A percentile compares a stretch with the other conserved stretches of the same genome.
Evolutionary conservation across 2,329 filamentous ascomycete species (phyloP).

Genomic region (Meredithiella fracta): DNA sequence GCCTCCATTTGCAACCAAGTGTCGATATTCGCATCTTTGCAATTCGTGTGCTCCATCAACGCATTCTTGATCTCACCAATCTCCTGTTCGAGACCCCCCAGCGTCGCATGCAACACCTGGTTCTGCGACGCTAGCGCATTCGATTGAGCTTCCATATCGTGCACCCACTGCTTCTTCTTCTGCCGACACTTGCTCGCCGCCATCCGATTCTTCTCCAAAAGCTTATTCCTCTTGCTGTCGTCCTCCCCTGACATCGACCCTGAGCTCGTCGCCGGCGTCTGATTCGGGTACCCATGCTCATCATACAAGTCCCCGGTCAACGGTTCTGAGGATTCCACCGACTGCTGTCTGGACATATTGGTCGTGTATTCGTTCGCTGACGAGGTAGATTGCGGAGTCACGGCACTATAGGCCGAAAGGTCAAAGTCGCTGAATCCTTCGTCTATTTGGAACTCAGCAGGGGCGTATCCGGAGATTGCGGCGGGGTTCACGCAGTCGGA

Average conservation of each 20-base stretch:
- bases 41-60: constrained; percentile 35
- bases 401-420: neutral
- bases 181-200: constrained; percentile 60
- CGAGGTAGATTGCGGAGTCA: neutral
- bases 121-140: constrained; percentile 29
- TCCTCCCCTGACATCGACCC: neutral
- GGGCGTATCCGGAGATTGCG: neutral
- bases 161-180: constrained; percentile 43
- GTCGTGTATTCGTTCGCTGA: neutral
- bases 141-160: constrained; percentile 32
- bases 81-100: constrained; percentile 27
- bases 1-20: constrained; percentile 38
- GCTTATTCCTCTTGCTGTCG: constrained; percentile 23
- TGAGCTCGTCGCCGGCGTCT: neutral
- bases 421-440: neutral
- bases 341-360: neutral
- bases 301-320: neutral
- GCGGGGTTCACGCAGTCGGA: neutral
- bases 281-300: neutral
- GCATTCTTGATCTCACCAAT: constrained; percentile 31
- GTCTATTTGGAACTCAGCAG: neutral
- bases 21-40: constrained; percentile 36
- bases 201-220: constrained; percentile 53
- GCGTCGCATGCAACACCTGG: constrained; percentile 27
- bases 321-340: neutral